A percentile compares a stretch with the other conserved stretches of the same genome.
These are phyloP conservation scores for Hydrangea macrophylla DNA, from an alignment of 148 eudicot species.

Conservation along the genomic window DNA sequence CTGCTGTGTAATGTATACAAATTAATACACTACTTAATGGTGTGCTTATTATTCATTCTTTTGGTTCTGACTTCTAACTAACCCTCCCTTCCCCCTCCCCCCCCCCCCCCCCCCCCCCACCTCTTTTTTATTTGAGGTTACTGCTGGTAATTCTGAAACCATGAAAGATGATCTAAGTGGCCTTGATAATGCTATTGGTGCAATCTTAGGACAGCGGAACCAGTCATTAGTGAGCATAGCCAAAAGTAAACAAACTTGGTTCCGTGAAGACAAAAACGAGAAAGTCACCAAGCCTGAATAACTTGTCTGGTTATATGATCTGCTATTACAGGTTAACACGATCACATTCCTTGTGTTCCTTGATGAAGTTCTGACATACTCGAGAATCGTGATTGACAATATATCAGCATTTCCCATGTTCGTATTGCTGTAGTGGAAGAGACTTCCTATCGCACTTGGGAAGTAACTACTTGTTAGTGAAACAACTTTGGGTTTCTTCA, in stretches of 20 bases:
- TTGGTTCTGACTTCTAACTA: constrained; percentile 11
- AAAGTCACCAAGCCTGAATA: constrained; percentile 89
- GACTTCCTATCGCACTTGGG: neutral
- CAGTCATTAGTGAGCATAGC: constrained; percentile 73
- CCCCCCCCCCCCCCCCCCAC: too few relatives aligned
- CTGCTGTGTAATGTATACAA: neutral
- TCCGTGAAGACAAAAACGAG: constrained; percentile 77
- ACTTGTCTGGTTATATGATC: constrained; percentile 86
- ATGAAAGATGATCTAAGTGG: constrained; percentile 88
- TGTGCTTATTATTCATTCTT: neutral
- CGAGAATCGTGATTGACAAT: neutral
- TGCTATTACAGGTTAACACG: constrained; percentile 72
- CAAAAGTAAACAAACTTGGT: constrained; percentile 71
- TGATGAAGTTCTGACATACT: neutral
- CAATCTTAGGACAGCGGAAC: constrained; percentile 78
- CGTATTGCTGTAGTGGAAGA: neutral
- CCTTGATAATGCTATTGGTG: constrained; percentile 92
- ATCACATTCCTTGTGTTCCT: neutral
- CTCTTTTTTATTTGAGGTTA: constrained; percentile 41
- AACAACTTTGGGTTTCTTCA: neutral
- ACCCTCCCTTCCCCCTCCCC: too few relatives aligned
- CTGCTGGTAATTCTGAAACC: constrained; percentile 79
- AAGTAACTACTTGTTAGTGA: neutral
- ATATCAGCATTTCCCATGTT: neutral
- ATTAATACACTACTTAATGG: neutral